Evolutionary conservation across 169 alveolate genomes (phyloP).

Genomic region (Condylostoma magnum): DNA sequence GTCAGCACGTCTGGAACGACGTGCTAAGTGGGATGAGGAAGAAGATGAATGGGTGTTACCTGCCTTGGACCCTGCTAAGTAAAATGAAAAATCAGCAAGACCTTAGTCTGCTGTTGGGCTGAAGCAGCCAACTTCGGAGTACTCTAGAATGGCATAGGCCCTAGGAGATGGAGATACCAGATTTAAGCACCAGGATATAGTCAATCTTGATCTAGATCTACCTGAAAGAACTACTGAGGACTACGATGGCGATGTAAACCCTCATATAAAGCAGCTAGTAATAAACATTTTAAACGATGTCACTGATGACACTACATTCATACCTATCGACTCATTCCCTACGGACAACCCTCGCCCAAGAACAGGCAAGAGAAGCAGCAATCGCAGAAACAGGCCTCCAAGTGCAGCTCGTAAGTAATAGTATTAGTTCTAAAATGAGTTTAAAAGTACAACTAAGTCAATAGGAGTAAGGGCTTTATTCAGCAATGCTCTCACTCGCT

Average conservation of each 20-base stretch:
- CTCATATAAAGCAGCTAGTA: not conserved
- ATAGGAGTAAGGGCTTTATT: too few relatives aligned
- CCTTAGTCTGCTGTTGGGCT: slow-evolving; percentile 69
- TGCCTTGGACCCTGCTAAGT: slow-evolving; percentile 15
- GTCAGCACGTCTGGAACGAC: slow-evolving; percentile 46
- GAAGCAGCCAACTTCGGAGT: slow-evolving; percentile 73
- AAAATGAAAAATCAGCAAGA: slow-evolving; percentile 36
- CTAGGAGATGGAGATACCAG: slow-evolving; percentile 75
- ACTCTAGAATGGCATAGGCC: slow-evolving; percentile 66
- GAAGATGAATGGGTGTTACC: slow-evolving; percentile 62
- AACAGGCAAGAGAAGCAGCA: too few relatives aligned
- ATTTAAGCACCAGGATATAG: slow-evolving; percentile 61
- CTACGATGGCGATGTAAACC: slow-evolving; percentile 38
- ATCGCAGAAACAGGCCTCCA: too few relatives aligned
- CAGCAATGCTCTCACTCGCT: too few relatives aligned
- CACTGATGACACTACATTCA: slow-evolving; percentile 4
- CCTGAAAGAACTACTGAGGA: slow-evolving; percentile 82
- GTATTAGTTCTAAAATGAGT: too few relatives aligned
- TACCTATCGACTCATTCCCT: slow-evolving; percentile 32
- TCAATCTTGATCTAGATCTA: slow-evolving; percentile 63
- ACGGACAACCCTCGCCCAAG: too few relatives aligned
- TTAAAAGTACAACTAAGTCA: too few relatives aligned
- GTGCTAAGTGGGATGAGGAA: slow-evolving; percentile 61
- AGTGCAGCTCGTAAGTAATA: too few relatives aligned
- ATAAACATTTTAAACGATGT: not conserved